Percentiles rank a stretch among this genome's conserved stretches.
Conservation (phyloP, 139 green algal genomes). For the Deuterostichococcus epilithicus region DNA sequence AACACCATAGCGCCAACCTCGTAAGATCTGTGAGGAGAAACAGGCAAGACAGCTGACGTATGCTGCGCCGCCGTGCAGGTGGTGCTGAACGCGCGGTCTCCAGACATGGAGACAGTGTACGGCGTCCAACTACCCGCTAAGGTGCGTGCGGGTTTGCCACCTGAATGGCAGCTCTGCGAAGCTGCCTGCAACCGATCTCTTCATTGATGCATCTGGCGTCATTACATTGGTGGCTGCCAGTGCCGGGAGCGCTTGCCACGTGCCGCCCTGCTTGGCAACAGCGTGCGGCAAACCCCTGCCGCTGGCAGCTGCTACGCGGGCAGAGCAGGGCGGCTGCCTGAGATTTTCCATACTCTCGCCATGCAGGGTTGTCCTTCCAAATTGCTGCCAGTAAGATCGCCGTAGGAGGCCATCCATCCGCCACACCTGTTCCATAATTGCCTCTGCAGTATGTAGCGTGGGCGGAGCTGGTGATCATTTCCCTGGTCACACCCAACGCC, state of each 20-base stretch:
- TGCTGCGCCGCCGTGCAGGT: slow-evolving; percentile 19
- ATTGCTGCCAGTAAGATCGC: neutral
- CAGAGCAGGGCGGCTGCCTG: neutral
- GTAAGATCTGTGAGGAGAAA: no score
- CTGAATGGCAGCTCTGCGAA: no score
- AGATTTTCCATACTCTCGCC: neutral
- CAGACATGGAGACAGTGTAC: slow-evolving; percentile 35
- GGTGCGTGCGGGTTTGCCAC: no score
- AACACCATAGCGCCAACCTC: no score
- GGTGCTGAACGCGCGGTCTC: slow-evolving; percentile 45
- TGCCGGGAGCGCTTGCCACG: neutral
- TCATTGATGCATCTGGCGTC: neutral
- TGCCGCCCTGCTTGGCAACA: neutral
- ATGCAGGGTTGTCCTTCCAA: neutral
- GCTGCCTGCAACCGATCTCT: neutral
- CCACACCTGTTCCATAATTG: neutral
- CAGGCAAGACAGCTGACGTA: no score
- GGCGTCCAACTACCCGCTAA: slow-evolving; percentile 68
- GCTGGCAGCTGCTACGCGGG: neutral
- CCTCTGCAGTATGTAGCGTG: slow-evolving; percentile 47
- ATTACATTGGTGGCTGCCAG: neutral
- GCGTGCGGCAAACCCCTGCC: neutral
- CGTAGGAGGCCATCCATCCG: neutral
- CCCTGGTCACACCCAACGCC: slow-evolving; percentile 51
- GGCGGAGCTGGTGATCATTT: slow-evolving; percentile 64